Base-by-base conservation (phyloP, 129 eudicot genomes). In the Flaveria ramosissima region DNA sequence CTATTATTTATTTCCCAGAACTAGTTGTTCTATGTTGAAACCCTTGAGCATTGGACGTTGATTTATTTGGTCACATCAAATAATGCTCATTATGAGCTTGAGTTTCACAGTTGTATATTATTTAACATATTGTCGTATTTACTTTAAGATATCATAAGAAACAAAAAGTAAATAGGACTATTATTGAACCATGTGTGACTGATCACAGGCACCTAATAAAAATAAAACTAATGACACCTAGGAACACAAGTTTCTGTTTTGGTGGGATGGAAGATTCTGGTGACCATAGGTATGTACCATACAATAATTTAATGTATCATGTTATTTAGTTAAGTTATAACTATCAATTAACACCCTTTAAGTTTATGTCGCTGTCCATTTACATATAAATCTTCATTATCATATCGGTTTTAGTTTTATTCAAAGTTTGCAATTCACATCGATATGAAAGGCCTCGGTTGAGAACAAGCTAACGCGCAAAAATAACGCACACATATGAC, bases 161-260 rank as follows among this genome's bases (percentile, higher is more conserved):
- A 41, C 10, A 26, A 64, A 36, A 42, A 15, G 26, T 20, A 50
- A 62, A 26, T 66, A 42, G 70, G 63, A 55, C 75, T 16, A 80
- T 80, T 56, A 80, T 73, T 80, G 84, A 73, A 80, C 64, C 84
- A 80, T 80, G 79, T 80, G 84, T 72, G 78, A 72, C 83, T 73
- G 78, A 39, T 55, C 70, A 73, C 75, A 55, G 56, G 55, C 84
- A 80, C 64, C 79, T 80, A 80, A 80, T 80, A 80, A 80, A 66
- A 65, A 19, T 55, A 64, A 80, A 80, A 73, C 45, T 15, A 73
- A 66, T 57, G 24, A 14, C 61, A 71, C 46, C 83, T 32, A 73
- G 69, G 53, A 72, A 52, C 68, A 72, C 74, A 46, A 53, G 19
- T 51, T 64, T 80, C 4, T 65, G 26, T 41, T 64, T 73, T 53